Percentiles rank a stretch among this genome's conserved stretches.
These are phyloP conservation scores for Hyaloscypha bicolor DNA, from an alignment of 495 filamentous ascomycete genomes.

Conservation along the genomic window DNA sequence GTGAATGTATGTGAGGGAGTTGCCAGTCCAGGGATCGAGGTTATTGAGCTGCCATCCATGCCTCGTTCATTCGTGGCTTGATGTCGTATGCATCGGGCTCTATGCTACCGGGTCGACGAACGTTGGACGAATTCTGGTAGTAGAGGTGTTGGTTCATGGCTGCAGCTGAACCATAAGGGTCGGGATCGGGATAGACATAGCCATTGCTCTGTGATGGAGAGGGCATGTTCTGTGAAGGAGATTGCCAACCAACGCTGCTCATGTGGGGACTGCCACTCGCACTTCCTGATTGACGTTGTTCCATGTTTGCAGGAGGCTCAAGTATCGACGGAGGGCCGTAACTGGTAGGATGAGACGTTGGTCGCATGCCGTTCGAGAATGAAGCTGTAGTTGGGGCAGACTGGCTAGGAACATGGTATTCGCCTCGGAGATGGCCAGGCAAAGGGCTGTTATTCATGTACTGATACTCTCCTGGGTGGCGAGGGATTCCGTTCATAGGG, in stretches of 20 bases:
- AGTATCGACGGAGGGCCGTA: slow-evolving; percentile 85
- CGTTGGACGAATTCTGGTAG: slow-evolving; percentile 56
- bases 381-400: slow-evolving; percentile 60
- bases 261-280: slow-evolving; percentile 73
- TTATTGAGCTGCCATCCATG: slow-evolving; percentile 39
- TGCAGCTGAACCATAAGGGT: slow-evolving; percentile 55
- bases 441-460: slow-evolving; percentile 66
- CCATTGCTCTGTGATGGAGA: slow-evolving; percentile 67
- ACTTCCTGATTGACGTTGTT: slow-evolving; percentile 64
- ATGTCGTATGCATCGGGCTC: slow-evolving; percentile 73
- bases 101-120: slow-evolving; percentile 69
- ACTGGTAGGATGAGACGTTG: slow-evolving; percentile 74
- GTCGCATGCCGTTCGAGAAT: slow-evolving; percentile 59
- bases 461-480: slow-evolving; percentile 68
- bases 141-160: slow-evolving; percentile 68
- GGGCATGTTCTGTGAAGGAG: slow-evolving; percentile 61
- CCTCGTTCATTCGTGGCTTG: slow-evolving; percentile 40
- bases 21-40: background rate
- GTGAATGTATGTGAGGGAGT: background rate
- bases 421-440: slow-evolving; percentile 80
- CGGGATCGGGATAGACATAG: slow-evolving; percentile 73
- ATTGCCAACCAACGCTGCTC: slow-evolving; percentile 72
- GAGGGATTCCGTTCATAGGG: slow-evolving; percentile 71
- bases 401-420: slow-evolving; percentile 60
- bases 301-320: slow-evolving; percentile 82